Base-by-base conservation (phyloP, 169 alveolate species). In the Eimeria zaria region DNA sequence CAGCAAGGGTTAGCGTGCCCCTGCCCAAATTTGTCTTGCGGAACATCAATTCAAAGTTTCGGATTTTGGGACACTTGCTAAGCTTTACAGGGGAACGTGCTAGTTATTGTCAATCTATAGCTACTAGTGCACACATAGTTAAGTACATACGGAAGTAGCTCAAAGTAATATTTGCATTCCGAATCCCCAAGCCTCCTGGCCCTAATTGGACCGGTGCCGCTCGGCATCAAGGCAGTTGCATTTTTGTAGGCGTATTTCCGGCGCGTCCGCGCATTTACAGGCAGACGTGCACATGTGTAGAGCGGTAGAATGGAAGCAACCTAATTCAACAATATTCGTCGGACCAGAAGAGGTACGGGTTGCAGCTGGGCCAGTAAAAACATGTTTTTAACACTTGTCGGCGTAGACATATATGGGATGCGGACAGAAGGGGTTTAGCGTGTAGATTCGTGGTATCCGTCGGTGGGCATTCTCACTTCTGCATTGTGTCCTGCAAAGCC, bases 41-140 rank as follows among this genome's bases (percentile, higher is more conserved):
- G 39, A 64, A 55, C 95, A 58, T 44, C 71, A 41, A 69, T 69
- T 48, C 95, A 30, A 39, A 22, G 33, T 71, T 80, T 51, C 39
- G 48, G 58, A 83, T n/a, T 83, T 83, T 53, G 88, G 88, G 88
- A 78, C 48, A 27, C 24, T 14, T 51, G 24, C 64, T 78, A 51
- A 78, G 44, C 64, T 51, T 46, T 46, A n/a, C 88, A 78, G 14
- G 85, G 44, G 16, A 11, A 16, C 88, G 0, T 22, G 88, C 46
- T 36, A 7, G 12, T 39, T 2, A n/a, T 36, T 39, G 51, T 44
- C 18, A 36, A 53, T 39, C 20, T 73, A 36, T 18, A 2, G 48
- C 36, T 69, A 51, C 51, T 14, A 73, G 55, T 20, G 51, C 3
- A 20, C 27, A 1, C 4, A n/a, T 73, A 39, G 51, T 16, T 39